Base-by-base conservation (phyloP, 2,329 filamentous ascomycete genomes). In the Botrytis cinerea region DNA sequence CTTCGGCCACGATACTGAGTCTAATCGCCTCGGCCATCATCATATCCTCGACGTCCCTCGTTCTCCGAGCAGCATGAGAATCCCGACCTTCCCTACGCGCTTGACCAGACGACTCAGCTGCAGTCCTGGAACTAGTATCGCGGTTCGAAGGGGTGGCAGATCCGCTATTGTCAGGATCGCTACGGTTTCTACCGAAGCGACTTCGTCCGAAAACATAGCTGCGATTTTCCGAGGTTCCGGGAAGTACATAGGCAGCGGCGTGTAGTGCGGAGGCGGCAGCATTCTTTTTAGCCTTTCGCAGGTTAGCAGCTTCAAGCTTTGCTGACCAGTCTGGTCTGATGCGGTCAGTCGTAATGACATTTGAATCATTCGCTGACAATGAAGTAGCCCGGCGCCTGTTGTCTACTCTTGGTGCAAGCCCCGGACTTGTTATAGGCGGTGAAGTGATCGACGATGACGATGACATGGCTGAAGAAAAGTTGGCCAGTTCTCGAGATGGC, bases 11-110 rank as follows among this genome's bases (percentile, higher is more conserved):
- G n/a, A 99, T 85, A 66, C 94, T 97, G 45, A 97, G 83, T 57
- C 96, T 88, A 66, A 99, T 97, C 0, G 96, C 96, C 82, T 99
- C 96, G 87, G 96, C 94, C 86, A 98, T 94, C 96, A 99, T 99
- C 85, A 99, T 93, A 67, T 97, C 95, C 81, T 99, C 96, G 78
- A 98, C 95, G 35, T 97, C 93, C 80, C 97, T 87, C 75, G 89
- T 84, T 74, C 90, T 83, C 59, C 77, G 77, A 57, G 78, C 46
- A 38, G 71, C 74, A 28, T 73, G 74, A 83, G 83, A 70, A 72
- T 80, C 73, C 77, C 73, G 77, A 78, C 59, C 75, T 40, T 84
- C 83, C 70, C 77, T 73, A 32, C 78, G 77, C 63, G 75, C 73
- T 14, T 76, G 70, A 18, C 76, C 51, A 38, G 75, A 70, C 46